Evolutionary conservation across 345 rosid species (phyloP).

Genomic region (Microthlaspi erraticum): DNA sequence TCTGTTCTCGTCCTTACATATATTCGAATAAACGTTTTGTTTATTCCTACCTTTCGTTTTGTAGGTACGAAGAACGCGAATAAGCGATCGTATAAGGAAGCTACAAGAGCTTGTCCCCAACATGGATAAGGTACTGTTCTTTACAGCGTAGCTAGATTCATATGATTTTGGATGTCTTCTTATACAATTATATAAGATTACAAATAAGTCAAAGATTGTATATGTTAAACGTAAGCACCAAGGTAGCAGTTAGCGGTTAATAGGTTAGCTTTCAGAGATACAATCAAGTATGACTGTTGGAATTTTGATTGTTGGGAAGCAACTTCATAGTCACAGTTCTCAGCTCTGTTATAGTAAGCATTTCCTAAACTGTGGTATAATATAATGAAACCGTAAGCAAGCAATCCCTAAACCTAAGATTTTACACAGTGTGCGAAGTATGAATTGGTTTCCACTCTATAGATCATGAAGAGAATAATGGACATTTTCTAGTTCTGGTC

Average conservation of each 20-base stretch:
- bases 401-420: too few relatives aligned
- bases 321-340: too few relatives aligned
- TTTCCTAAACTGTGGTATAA: too few relatives aligned
- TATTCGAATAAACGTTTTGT: background rate
- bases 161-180: constrained; percentile 15
- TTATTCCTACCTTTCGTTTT: background rate
- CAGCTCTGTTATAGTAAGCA: too few relatives aligned
- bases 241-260: background rate
- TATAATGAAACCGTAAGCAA: too few relatives aligned
- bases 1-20: background rate
- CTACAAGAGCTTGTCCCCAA: constrained; percentile 89
- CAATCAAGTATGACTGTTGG: background rate
- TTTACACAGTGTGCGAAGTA: too few relatives aligned
- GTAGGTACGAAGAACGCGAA: constrained; percentile 78
- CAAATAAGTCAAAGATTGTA: constrained; percentile 1
- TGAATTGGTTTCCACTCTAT: too few relatives aligned
- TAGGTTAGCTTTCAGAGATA: background rate
- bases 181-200: constrained; percentile 6
- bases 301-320: background rate
- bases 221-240: background rate
- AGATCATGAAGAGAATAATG: too few relatives aligned
- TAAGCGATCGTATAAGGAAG: constrained; percentile 53
- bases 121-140: constrained; percentile 71
- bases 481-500: too few relatives aligned
- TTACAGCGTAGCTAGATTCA: background rate